Evolutionary conservation across 768 basidiomycete species (phyloP), one percentile per base, ranked within the genome.

Genomic region (Asterophora parasitica): DNA sequence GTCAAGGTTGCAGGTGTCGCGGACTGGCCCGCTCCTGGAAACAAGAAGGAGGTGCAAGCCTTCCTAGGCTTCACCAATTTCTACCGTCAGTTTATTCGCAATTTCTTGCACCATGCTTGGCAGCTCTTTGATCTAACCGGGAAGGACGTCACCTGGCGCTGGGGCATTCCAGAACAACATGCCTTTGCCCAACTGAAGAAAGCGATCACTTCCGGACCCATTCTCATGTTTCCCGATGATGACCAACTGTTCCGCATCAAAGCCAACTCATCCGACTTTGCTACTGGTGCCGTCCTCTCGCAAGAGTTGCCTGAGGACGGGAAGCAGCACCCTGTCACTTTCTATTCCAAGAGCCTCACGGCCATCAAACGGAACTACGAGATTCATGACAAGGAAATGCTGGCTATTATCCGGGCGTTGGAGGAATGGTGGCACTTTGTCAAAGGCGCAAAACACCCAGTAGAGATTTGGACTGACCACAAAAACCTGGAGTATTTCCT

Each of bases 1-100:
- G 23, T 23, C 23, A 23, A 23, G 23, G 23, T 23, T 23, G 23
- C 23, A 6, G 23, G 23, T 23, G 23, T 23, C 23, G 23, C 23
- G 23, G 46, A 62, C 13, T 50, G 55, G 52, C 46, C 42, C 6
- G 11, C 31, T n/a, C 15, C 68, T 0, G 45, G 13, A 0, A 54
- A 34, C 16, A 52, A 65, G 23, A 56, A 54, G 2, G 62, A 76
- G 2, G 20, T 75, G 0, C 70, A 69, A 42, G 56, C 58, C 8
- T 79, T 78, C 47, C 48, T 75, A 0, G 68, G 74, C 0, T 76
- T 77, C 33, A 28, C 49, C 0, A 71, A 71, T 28, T 74, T 67
- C 46, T 74, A 71, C 34, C 36, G 60, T 1, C 23, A 51, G 0
- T 73, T 72, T 44, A 65, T 73, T 8, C 0, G 32, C 0, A 38